Percentiles rank a stretch among this genome's conserved stretches.
Conservation (phyloP, 306 rosid species). For the Pyrus pyrifolia region DNA sequence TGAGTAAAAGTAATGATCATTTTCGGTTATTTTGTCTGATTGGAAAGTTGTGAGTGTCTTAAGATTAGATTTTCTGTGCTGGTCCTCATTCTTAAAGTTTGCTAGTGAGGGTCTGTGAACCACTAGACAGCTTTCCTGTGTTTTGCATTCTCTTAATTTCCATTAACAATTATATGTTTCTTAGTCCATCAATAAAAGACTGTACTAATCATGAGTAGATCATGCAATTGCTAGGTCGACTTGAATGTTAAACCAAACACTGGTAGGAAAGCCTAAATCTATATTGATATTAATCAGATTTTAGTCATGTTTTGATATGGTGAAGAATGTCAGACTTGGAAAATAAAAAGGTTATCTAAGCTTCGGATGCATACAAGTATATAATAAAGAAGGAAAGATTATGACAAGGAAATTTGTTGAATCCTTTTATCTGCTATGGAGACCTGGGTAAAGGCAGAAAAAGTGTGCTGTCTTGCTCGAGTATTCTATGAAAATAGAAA, state of each 20-base stretch:
- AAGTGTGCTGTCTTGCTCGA: neutral
- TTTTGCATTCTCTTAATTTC: neutral
- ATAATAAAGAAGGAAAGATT: neutral
- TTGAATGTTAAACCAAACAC: neutral
- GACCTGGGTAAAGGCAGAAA: neutral
- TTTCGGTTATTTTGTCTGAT: neutral
- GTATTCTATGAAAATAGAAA: neutral
- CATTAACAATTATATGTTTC: neutral
- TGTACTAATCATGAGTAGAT: neutral
- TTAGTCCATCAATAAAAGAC: neutral
- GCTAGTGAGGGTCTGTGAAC: neutral
- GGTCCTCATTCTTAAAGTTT: neutral
- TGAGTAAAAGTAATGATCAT: neutral
- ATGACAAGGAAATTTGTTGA: neutral
- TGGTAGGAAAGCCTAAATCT: neutral
- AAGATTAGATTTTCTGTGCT: neutral
- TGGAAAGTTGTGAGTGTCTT: neutral
- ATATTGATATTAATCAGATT: neutral
- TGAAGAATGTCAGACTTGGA: neutral
- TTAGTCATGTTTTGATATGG: neutral
- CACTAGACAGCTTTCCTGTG: neutral
- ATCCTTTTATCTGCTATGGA: neutral
- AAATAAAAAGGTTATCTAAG: neutral
- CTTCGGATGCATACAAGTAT: neutral
- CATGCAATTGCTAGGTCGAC: neutral